These are phyloP conservation scores for Calycina herbarum DNA, from an alignment of 2,329 filamentous ascomycete genomes.

Conservation along the genomic window DNA sequence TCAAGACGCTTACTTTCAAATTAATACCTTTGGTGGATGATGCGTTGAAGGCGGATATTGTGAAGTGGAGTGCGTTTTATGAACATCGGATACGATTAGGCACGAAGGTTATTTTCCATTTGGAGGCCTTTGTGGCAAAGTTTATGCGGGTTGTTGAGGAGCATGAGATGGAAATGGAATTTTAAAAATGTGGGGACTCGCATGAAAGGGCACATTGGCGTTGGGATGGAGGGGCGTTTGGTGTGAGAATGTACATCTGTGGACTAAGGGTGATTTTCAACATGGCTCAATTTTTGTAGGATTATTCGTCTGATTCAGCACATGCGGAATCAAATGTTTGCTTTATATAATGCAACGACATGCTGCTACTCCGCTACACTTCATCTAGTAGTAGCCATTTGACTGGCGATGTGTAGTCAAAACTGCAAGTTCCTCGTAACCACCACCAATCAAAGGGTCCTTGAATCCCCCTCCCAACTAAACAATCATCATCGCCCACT, in stretches of 20 bases:
- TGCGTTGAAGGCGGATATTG: conserved; percentile 83
- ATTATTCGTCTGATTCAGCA: background rate
- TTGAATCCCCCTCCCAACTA: background rate
- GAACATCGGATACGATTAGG: conserved; percentile 92
- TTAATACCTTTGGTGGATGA: conserved; percentile 86
- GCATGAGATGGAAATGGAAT: conserved; percentile 85
- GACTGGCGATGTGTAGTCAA: no score
- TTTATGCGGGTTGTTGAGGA: conserved; percentile 97
- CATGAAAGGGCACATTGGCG: background rate
- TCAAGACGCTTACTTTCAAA: conserved; percentile 95
- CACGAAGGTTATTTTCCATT: conserved; percentile 94
- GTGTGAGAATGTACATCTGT: background rate
- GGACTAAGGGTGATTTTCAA: background rate
- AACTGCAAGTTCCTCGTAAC: background rate
- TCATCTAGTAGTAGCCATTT: no score
- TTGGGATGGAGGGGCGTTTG: conserved; percentile 5
- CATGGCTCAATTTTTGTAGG: background rate
- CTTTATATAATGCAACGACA: background rate
- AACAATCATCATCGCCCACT: background rate
- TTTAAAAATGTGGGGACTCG: conserved; percentile 38
- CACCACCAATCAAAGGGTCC: no score
- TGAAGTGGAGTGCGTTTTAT: conserved; percentile 96
- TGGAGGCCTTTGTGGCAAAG: conserved; percentile 97
- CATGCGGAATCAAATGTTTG: background rate
- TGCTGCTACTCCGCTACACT: background rate